A percentile compares a stretch with the other conserved stretches of the same genome.
Evolutionary conservation across 331 rosid species (phyloP).

Genomic region (Malus hybrid): DNA sequence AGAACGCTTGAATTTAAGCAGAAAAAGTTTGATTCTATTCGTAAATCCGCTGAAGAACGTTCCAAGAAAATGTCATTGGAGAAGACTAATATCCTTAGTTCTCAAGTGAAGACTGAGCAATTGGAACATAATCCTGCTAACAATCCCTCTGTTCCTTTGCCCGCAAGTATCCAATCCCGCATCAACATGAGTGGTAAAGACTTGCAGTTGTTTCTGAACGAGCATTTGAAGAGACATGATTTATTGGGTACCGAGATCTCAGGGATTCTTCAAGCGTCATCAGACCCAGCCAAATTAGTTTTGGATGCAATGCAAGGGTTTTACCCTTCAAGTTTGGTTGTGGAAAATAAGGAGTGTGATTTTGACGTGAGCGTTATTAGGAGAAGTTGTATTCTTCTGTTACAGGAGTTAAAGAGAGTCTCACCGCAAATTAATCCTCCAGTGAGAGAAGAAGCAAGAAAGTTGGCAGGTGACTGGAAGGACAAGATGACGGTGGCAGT

Average conservation of each 20-base stretch:
- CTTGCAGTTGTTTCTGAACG: slow-evolving; percentile 16
- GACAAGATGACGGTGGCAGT: slow-evolving; percentile 1
- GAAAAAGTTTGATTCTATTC: slow-evolving; percentile 4
- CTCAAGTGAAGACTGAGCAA: slow-evolving; percentile 10
- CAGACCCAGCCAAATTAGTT: slow-evolving; percentile 29
- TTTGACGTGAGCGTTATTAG: slow-evolving; percentile 15
- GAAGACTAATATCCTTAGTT: neutral
- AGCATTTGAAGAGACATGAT: slow-evolving; percentile 18
- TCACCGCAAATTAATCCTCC: slow-evolving; percentile 15
- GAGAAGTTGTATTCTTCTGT: slow-evolving; percentile 29
- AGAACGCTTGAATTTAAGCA: slow-evolving; percentile 25
- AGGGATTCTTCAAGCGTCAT: slow-evolving; percentile 7
- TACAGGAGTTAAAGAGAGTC: slow-evolving; percentile 21
- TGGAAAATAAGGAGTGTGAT: neutral
- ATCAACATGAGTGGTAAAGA: neutral
- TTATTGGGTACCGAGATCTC: slow-evolving; percentile 5
- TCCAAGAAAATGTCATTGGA: neutral
- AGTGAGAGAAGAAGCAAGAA: slow-evolving; percentile 29
- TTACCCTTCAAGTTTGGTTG: slow-evolving; percentile 4
- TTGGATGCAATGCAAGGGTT: slow-evolving; percentile 32
- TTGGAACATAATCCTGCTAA: neutral
- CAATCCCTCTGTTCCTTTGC: neutral
- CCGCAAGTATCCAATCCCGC: neutral
- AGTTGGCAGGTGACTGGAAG: slow-evolving; percentile 34
- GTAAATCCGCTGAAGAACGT: slow-evolving; percentile 1